Percentiles rank a stretch among this genome's conserved stretches.
These are phyloP conservation scores for Nigrospora osmanthi DNA, from an alignment of 2,329 filamentous ascomycete genomes.

Conservation along the genomic window DNA sequence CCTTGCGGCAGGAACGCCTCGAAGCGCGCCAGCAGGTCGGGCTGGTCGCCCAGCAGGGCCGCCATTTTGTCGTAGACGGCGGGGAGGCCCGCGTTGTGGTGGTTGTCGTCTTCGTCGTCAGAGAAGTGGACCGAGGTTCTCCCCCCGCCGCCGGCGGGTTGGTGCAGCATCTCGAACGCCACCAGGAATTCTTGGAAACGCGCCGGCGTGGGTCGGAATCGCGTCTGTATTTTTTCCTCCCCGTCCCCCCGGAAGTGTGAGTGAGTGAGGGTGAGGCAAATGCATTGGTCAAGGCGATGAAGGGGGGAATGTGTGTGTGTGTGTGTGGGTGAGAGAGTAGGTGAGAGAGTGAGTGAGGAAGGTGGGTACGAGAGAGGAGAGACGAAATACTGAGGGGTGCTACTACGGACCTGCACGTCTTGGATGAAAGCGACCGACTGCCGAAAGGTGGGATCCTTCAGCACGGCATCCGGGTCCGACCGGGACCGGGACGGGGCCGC, in stretches of 20 bases:
- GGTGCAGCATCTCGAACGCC: background rate
- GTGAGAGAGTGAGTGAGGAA: background rate
- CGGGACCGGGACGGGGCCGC: too few relatives aligned
- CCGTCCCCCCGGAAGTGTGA: too few relatives aligned
- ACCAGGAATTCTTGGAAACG: background rate
- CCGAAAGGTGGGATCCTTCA: background rate
- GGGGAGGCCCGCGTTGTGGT: background rate
- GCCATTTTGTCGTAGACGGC: background rate
- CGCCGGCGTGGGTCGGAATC: background rate
- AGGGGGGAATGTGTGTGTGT: too few relatives aligned
- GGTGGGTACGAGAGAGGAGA: background rate
- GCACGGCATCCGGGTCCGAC: background rate
- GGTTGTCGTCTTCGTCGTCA: background rate
- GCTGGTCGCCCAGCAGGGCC: background rate
- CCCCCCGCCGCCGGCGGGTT: background rate
- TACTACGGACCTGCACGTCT: background rate
- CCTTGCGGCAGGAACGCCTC: background rate
- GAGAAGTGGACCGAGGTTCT: too few relatives aligned
- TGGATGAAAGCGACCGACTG: background rate
- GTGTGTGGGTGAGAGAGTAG: too few relatives aligned
- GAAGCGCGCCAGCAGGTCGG: background rate
- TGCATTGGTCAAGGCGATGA: too few relatives aligned
- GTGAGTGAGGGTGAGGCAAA: too few relatives aligned
- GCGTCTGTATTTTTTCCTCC: background rate
- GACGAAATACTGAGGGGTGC: background rate